Base-by-base conservation (phyloP, 331 rosid species). In the Saraca asoca region DNA sequence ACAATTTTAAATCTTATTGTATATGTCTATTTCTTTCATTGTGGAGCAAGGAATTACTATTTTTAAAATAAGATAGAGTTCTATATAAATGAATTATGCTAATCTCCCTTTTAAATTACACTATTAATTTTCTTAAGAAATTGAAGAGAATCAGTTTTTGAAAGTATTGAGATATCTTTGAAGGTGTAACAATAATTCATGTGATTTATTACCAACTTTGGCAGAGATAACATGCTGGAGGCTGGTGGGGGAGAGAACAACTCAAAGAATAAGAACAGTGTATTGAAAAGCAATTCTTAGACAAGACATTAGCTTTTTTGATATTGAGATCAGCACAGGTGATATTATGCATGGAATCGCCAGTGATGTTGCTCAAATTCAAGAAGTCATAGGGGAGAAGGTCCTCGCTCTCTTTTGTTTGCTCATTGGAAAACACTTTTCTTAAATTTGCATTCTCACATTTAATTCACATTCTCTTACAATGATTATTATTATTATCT, bases 301-400 rank as follows among this genome's bases (percentile, higher is more conserved):
- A 70, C 94, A 92, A 65, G 95, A 89, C 73, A 71, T 89, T 41
- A 79, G 80, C 67, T 82, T 83, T 35, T 92, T 84, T 39, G 96
- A 92, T 70, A 85, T 85, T 19, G 76, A 85, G 41, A 60, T 82
- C 9, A 77, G 82, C 59, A 83, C 96, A 0, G 88, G 91, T 15
- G 98, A 85, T 59, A 78, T 93, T 8, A 92, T 85, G 98, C 96
- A 89, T 66, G 96, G 96, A 78, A 84, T 93, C 70, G 89, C 98
- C 39, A 89, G 95, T 75, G 96, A 92, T 62, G 95, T 92, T 71
- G 96, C 98, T 66, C 93, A 85, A 72, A 89, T 89, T 72, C 95
- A 89, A 82, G 98, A 92, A 82, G 96, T 87, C 65, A 85, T 85
- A 91, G 98, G 95, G 73, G 96, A 92, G 80, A 92, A 92, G 96